Evolutionary conservation across 768 basidiomycete species (phyloP), one percentile per base, ranked within the genome.

Genomic region (Glaciozyma antarctica): DNA sequence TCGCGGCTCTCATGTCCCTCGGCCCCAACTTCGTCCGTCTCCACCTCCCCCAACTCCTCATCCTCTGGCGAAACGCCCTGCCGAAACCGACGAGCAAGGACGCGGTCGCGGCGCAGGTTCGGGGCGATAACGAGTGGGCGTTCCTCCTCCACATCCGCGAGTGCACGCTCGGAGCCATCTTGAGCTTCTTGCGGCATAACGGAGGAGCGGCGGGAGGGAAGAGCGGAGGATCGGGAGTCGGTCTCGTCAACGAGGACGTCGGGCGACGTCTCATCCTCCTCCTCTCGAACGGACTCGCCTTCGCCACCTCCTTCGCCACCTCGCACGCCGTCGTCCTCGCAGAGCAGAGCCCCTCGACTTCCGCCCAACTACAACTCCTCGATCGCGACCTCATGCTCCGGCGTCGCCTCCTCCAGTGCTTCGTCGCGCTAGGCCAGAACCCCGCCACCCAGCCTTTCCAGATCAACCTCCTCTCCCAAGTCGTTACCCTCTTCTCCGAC

Each of bases 11-110:
- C 34, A 91, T 97, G 88, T 82, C 86, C 3, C 84, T 95, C 10
- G 94, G 93, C 0, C 90, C 88, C 5, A 88, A 90, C 71, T 95
- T 98, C 70, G 91, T 97, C 60, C 85, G 90, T 22, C 84, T 90
- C 0, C 92, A 99, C 75, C 82, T 98, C 2, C 88, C 93, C 0
- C 94, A 97, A 71, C 80, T 98, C 22, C 82, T 98, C 48, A 90
- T 98, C 0, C 82, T 99, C 5, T 99, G 95, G 95, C 81, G 95
- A 41, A 99, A 99, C 71, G 92, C 94, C 2, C 81, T 99, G 0
- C 92, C 95, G 2, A 99, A 98, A 76, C 87, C 90, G 0, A 92
- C 90, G 0, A 87, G 82, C 72, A 95, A 95, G 76, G 94, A 98
- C 72, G 79, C 84, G 0, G 77, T 80, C 0, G 78, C 78, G 19